These are phyloP conservation scores for Xylaria sp. DNA, from an alignment of 2,329 filamentous ascomycete species.

Conservation along the genomic window DNA sequence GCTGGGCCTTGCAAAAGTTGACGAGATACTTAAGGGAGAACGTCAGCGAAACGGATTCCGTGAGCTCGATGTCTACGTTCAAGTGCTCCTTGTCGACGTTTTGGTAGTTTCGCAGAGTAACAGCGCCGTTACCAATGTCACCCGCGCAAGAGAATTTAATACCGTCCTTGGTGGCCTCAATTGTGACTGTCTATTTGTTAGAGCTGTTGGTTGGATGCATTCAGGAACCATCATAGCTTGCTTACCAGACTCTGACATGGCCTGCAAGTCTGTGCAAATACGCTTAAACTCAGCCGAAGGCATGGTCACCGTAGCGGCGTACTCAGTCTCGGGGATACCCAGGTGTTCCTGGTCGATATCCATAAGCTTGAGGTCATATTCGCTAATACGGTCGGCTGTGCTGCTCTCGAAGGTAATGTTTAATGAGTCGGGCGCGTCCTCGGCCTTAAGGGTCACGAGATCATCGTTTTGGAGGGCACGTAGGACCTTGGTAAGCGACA, in stretches of 20 bases:
- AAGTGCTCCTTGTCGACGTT: conserved; percentile 87
- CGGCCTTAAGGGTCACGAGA: conserved; percentile 92
- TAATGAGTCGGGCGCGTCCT: conserved; percentile 93
- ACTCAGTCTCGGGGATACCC: conserved; percentile 98
- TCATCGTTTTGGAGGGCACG: conserved; percentile 94
- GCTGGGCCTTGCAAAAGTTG: conserved; percentile 99
- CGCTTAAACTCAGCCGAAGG: conserved; percentile 89
- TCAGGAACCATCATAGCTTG: conserved; percentile 15
- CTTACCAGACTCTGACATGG: conserved; percentile 94
- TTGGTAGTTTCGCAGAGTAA: conserved; percentile 87
- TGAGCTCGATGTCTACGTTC: conserved; percentile 87
- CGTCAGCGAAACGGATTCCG: conserved; percentile 89
- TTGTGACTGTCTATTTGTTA: conserved; percentile 69
- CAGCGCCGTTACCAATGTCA: conserved; percentile 94
- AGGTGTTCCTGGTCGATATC: conserved; percentile 99
- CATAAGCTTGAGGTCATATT: conserved; percentile 99
- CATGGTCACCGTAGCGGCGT: conserved; percentile 89
- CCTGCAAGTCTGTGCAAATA: conserved; percentile 90
- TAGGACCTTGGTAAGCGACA: conserved; percentile 95
- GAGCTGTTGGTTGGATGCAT: not conserved
- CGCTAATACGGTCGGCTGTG: conserved; percentile 87
- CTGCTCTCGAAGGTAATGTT: conserved; percentile 95
- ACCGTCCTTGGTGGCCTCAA: conserved; percentile 96
- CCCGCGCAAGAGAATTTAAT: conserved; percentile 93
- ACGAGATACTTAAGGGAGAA: conserved; percentile 99